Evolutionary conservation across 2,329 filamentous ascomycete species (phyloP), one percentile per base, ranked within the genome.

Genomic region (Lachnellula hyalina): DNA sequence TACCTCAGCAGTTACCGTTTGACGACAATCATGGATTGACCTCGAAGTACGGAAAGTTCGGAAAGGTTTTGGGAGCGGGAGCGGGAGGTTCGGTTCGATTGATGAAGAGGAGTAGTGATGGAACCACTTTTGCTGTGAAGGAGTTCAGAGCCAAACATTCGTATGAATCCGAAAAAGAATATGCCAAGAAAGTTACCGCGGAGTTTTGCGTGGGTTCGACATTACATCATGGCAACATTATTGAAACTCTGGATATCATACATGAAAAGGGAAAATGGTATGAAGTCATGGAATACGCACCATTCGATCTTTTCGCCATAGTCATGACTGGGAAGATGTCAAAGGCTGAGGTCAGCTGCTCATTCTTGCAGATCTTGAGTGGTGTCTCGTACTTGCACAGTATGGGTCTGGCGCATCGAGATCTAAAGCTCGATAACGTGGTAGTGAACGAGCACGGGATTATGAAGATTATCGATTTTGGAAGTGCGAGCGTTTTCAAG

Each of bases 391-490:
- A 96, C 71, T 76, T 99, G 58, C 94, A 99, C 72, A 89, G 89
- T 69, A 94, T 96, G 83, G 94, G 94, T 2, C 77, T 99, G 51
- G 92, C 94, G 11, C 94, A 99, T 73, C 85, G 94, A 45, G 94
- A 99, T 76, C 69, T 99, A 65, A 99, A 99, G 74, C 75, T 99
- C 65, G 94, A 99, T 74, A 99, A 99, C 64, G 94, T 99, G 19
- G 94, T 99, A 28, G 92, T 99, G 56, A 97, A 92, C 68, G 89
- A 96, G 68, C 84, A 88, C 67, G 94, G 94, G 2, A 97, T 99
- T 65, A 96, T 99, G 91, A 99, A 99, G 73, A 89, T 99, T 61
- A 99, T 99, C 67, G 94, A 99, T 71, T 99, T 99, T 73, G 94
- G 94, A 25, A 97, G 92, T 74, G 93, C 94, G 0, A 92, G 94